Base-by-base conservation (phyloP, 1,284 basidiomycete species). In the Leccinum pachyderme region DNA sequence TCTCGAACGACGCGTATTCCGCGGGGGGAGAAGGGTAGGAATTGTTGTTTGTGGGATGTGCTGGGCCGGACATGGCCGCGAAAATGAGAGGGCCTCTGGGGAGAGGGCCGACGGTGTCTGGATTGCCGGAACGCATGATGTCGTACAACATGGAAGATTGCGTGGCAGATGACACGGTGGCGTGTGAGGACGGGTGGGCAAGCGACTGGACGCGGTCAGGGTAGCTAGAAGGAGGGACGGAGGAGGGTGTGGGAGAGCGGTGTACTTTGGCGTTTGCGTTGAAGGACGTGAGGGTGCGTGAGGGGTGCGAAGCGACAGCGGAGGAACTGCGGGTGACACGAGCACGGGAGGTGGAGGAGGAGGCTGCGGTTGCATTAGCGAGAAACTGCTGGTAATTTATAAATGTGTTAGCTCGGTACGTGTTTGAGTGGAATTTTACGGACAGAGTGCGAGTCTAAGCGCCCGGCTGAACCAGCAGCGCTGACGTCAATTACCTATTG, bases 41-140 rank as follows among this genome's bases (percentile, higher is more conserved):
- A 25, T 55, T 55, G 0, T 43, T 28, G 44, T 13, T 28, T 5
- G 13, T 25, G 28, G 45, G 32, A 7, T 52, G 54, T 8, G 33
- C 33, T 6, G 54, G 39, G 11, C 64, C 45, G 4, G 70, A 59
- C 67, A 67, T 70, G 13, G 77, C 72, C 2, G 73, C 44, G 28
- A 78, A 77, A 13, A 77, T 78, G 5, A 78, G 65, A 0, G 76
- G 77, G 5, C 75, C 75, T 25, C 65, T 73, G 37, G 63, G 64
- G 7, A 68, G n/a, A 1, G 61, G 57, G 5, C 50, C n/a, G 0
- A 46, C 32, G n/a, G 41, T n/a, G 3, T 59, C 58, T 13, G 57
- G 7, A 31, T 62, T 64, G 24, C 61, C 53, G 2, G 64, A 58
- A 49, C 68, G 65, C 13, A 64, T 54, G 18, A 64, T 47, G 62